These are phyloP conservation scores for Calamus simplicifolius DNA, from an alignment of 176 grass and related monocot species.

Conservation along the genomic window DNA sequence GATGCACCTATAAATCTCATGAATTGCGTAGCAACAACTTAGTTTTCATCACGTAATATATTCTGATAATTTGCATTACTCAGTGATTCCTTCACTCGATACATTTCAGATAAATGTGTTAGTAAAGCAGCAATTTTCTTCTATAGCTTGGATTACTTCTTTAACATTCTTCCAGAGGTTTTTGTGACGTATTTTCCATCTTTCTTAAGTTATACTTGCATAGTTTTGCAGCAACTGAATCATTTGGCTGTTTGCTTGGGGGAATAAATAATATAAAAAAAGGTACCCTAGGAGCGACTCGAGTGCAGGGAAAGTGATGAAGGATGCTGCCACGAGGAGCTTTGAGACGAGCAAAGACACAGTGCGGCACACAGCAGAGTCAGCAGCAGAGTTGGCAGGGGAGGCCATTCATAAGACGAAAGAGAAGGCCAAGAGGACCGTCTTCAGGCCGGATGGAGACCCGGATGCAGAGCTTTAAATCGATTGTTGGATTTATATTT, in stretches of 20 bases:
- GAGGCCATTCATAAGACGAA: constrained; percentile 35
- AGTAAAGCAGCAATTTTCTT: too few relatives aligned
- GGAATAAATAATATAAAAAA: background rate
- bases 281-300: background rate
- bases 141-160: too few relatives aligned
- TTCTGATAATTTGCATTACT: too few relatives aligned
- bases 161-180: too few relatives aligned
- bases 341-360: constrained; percentile 46
- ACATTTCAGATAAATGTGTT: too few relatives aligned
- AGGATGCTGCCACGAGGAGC: constrained; percentile 30
- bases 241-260: background rate
- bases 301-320: constrained; percentile 12
- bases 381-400: constrained; percentile 41
- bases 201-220: too few relatives aligned
- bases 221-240: background rate
- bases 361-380: constrained; percentile 37
- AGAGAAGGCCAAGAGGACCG: constrained; percentile 42
- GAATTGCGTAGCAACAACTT: too few relatives aligned
- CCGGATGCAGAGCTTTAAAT: constrained; percentile 19
- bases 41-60: too few relatives aligned
- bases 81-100: too few relatives aligned
- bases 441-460: constrained; percentile 15
- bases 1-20: too few relatives aligned
- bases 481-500: background rate
- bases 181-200: too few relatives aligned